Evolutionary conservation across 148 eudicot species (phyloP).

Genomic region (Tetragonia tetragonoides): DNA sequence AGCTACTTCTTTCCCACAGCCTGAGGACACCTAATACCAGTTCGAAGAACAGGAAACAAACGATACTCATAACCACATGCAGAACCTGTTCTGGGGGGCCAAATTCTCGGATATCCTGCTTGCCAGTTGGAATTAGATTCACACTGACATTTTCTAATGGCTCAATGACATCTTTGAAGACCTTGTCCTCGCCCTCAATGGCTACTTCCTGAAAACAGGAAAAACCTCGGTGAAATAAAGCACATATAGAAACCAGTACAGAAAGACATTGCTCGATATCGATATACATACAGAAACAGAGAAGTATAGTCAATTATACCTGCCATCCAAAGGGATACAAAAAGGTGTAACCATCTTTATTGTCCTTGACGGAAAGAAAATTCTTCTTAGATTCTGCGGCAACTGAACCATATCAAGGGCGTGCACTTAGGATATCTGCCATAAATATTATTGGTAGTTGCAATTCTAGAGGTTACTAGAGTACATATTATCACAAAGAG

Average conservation of each 20-base stretch:
- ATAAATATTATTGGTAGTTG: constrained; percentile 27
- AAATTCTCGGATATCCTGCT: constrained; percentile 75
- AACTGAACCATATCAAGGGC: constrained; percentile 92
- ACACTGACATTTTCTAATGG: constrained; percentile 96
- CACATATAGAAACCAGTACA: neutral
- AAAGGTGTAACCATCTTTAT: constrained; percentile 88
- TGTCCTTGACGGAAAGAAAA: constrained; percentile 65
- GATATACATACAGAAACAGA: neutral
- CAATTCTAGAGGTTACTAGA: constrained; percentile 25
- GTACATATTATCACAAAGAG: constrained; percentile 5
- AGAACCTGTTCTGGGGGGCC: constrained; percentile 88
- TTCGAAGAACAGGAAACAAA: constrained; percentile 8
- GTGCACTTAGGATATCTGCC: constrained; percentile 63
- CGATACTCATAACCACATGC: constrained; percentile 5
- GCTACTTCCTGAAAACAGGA: constrained; percentile 61
- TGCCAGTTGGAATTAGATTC: constrained; percentile 63
- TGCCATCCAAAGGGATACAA: constrained; percentile 98
- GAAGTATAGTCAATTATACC: constrained; percentile 35
- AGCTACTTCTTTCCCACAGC: neutral
- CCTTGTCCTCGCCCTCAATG: constrained; percentile 93
- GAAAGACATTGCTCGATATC: neutral
- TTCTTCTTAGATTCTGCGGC: constrained; percentile 93
- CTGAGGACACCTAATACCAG: neutral
- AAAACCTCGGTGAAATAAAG: neutral
- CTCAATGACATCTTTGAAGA: constrained; percentile 95